Base-by-base conservation (phyloP, 768 basidiomycete species). In the Leccinum arenicola region DNA sequence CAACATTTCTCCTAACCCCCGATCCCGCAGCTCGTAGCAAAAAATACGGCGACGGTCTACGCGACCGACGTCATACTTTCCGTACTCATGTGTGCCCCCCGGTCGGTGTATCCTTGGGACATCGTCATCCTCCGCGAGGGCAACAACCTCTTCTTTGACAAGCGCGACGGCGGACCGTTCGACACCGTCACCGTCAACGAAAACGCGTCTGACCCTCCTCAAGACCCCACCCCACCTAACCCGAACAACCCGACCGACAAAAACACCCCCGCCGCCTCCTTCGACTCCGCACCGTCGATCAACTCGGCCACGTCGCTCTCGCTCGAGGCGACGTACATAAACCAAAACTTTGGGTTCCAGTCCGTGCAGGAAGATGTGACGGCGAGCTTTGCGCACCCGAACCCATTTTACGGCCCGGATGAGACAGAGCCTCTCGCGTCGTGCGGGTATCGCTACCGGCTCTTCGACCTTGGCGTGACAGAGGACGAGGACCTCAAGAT, bases 161-260 rank as follows among this genome's bases (percentile, higher is more conserved):
- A 98, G 77, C 91, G 97, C 59, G 93, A 95, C 71, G 95, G 95
- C 15, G 95, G 96, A 56, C 92, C 95, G 3, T 97, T 98, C 68
- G 94, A 99, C 74, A 95, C 90, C 38, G 89, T 98, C 58, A 97
- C 95, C 17, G 97, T 99, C 68, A 98, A 99, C 76, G 97, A 99
- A 79, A 98, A 99, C 72, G 94, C 97, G 5, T 83, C 89, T 1
- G 97, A 99, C 75, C 93, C 97, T 36, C 93, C 93, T 8, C 85
- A 88, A 64, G 93, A 95, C 68, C 84, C 91, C 7, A 65, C 86
- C 17, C 84, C 93, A 52, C 84, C 87, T 15, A 92, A 91, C 67
- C 85, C 87, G 11, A 90, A 87, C 71, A 89, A 91, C 61, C 86
- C 87, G 1, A 68, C 73, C n/a, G 89, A 90, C 66, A 91, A 88